Percentiles rank a stretch among this genome's conserved stretches.
These are phyloP conservation scores for Sporothrix phasma DNA, from an alignment of 2,329 filamentous ascomycete species.

Conservation along the genomic window DNA sequence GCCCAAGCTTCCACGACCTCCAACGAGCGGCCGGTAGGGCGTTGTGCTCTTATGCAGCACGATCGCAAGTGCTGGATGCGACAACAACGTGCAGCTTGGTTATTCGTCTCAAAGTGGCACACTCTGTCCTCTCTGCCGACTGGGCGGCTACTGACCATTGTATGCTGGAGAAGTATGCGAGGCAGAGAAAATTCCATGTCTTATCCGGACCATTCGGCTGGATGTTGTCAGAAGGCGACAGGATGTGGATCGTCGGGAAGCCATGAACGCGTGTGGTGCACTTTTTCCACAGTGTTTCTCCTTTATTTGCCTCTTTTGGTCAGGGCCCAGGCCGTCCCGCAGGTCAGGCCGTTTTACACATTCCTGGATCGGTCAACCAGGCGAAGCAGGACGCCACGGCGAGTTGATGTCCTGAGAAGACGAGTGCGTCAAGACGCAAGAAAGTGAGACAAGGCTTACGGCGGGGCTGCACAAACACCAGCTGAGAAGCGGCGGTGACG, in stretches of 20 bases:
- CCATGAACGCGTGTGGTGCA: background rate
- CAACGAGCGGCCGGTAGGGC: background rate
- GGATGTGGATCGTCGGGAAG: background rate
- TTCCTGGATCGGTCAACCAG: background rate
- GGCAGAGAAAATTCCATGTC: background rate
- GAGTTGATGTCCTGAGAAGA: background rate
- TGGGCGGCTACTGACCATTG: background rate
- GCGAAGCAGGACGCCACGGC: background rate
- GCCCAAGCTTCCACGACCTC: conserved; percentile 7
- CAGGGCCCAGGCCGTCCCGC: background rate
- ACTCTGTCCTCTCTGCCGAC: background rate
- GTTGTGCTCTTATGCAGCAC: background rate
- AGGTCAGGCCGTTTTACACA: background rate
- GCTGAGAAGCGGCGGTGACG: conserved; percentile 15
- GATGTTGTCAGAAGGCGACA: background rate
- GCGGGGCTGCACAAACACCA: background rate
- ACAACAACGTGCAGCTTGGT: background rate
- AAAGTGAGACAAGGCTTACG: conserved; percentile 9
- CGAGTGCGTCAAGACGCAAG: background rate
- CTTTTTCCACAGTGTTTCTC: background rate
- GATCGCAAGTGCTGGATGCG: conserved; percentile 6
- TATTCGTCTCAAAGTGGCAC: background rate
- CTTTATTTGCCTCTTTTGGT: background rate
- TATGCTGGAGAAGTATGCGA: background rate
- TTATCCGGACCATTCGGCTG: background rate